A percentile compares a stretch with the other conserved stretches of the same genome.
Evolutionary conservation across 2,329 filamentous ascomycete species (phyloP).

Genomic region (Plenodomus lindquistii): DNA sequence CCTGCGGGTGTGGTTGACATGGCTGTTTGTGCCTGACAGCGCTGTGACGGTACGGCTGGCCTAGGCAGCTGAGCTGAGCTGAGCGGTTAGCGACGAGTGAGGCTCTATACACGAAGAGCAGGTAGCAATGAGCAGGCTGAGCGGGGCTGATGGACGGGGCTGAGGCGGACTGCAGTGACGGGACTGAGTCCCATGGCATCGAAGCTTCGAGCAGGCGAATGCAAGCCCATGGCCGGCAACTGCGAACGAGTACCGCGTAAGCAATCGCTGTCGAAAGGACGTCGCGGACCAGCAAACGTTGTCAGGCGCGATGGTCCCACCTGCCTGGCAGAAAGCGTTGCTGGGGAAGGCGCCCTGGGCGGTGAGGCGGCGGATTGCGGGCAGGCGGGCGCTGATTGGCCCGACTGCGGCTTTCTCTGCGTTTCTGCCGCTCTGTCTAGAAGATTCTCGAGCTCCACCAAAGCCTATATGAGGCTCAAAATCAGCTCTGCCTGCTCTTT

Average conservation of each 20-base stretch:
- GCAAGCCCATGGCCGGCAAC: neutral
- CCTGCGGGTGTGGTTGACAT: neutral
- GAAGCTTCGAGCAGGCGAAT: neutral
- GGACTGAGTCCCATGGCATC: neutral
- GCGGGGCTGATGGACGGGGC: slow-evolving; percentile 4
- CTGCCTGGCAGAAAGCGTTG: slow-evolving; percentile 3
- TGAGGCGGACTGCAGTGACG: neutral
- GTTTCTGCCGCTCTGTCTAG: slow-evolving; percentile 42
- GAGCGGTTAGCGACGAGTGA: neutral
- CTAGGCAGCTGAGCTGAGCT: neutral
- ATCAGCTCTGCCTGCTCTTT: slow-evolving; percentile 25
- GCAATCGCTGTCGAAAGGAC: neutral
- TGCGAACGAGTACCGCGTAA: neutral
- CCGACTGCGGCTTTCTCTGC: slow-evolving; percentile 26
- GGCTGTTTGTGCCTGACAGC: neutral
- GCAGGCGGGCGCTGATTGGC: slow-evolving; percentile 28
- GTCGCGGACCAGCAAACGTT: slow-evolving; percentile 3
- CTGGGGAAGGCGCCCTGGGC: slow-evolving; percentile 22
- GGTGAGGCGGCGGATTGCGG: slow-evolving; percentile 26
- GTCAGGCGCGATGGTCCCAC: slow-evolving; percentile 8
- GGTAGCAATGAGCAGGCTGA: slow-evolving; percentile 6
- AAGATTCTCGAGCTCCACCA: slow-evolving; percentile 44
- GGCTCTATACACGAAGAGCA: neutral
- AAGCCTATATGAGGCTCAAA: slow-evolving; percentile 36
- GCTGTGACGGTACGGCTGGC: neutral